Evolutionary conservation across 164 flowering plant species (phyloP).

Genomic region (Stephania japonica): DNA sequence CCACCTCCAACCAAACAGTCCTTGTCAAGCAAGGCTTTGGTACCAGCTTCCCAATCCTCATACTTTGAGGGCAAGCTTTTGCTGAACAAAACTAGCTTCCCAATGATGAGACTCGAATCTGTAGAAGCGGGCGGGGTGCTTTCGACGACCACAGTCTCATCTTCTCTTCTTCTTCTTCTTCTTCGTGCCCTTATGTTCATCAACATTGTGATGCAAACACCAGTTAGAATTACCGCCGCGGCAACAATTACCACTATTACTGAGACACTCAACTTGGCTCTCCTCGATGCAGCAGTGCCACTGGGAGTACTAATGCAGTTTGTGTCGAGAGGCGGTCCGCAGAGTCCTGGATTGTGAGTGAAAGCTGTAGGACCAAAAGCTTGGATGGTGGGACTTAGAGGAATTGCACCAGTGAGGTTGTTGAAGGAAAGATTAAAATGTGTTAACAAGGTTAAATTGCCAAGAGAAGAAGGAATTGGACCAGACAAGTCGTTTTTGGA

Average conservation of each 20-base stretch:
- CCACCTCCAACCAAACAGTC: conserved; percentile 83
- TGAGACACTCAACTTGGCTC: conserved; percentile 55
- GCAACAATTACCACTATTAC: conserved; percentile 87
- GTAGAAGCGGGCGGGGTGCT: conserved; percentile 71
- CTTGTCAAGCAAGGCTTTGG: conserved; percentile 87
- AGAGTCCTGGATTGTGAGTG: conserved; percentile 61
- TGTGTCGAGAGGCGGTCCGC: conserved; percentile 59
- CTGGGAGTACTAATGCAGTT: conserved; percentile 38
- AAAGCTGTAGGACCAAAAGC: conserved; percentile 59
- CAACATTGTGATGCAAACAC: conserved; percentile 63
- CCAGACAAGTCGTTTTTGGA: conserved; percentile 69
- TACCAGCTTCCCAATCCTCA: conserved; percentile 97
- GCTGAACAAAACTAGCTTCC: conserved; percentile 93
- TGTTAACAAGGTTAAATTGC: conserved; percentile 43
- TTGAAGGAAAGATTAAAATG: conserved; percentile 77
- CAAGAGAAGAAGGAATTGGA: conserved; percentile 58
- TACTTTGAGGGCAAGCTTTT: conserved; percentile 85
- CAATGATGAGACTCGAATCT: conserved; percentile 75
- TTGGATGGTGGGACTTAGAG: conserved; percentile 39
- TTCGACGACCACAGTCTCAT: conserved; percentile 40
- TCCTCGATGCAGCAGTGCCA: conserved; percentile 24
- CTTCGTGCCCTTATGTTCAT: conserved; percentile 61
- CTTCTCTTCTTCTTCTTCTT: conserved; percentile 34
- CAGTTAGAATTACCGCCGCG: conserved; percentile 71
- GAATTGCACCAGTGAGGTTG: conserved; percentile 68